phyloP scores from a whole-genome alignment of 352 stramenopile species.

The Globisporangium viniferum region DNA sequence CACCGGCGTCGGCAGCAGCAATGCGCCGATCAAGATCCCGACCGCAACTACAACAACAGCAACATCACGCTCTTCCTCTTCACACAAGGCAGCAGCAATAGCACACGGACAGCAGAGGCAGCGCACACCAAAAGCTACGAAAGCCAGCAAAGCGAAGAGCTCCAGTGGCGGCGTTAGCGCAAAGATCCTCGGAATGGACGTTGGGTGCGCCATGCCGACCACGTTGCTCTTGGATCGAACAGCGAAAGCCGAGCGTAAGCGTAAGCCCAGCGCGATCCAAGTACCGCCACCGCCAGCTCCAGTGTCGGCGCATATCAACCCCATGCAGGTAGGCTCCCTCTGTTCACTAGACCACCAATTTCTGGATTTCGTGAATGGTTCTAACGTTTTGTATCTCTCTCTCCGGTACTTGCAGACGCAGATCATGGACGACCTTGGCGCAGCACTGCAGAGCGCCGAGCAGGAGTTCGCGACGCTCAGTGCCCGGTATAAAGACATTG shows the following conservation, averaged over 20 bases:
- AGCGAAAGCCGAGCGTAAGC: background rate
- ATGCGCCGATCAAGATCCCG: slow-evolving; percentile 10
- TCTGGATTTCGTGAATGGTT: background rate
- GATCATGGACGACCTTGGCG: slow-evolving; percentile 56
- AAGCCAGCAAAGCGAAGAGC: background rate
- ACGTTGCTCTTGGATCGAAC: slow-evolving; percentile 17
- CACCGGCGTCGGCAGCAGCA: background rate
- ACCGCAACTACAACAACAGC: background rate
- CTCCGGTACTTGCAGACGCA: slow-evolving; percentile 27
- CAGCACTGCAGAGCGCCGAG: slow-evolving; percentile 35
- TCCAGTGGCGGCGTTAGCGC: slow-evolving; percentile 5
- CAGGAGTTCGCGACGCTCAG: slow-evolving; percentile 49
- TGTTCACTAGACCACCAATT: background rate
- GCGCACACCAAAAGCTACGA: background rate
- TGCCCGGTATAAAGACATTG: slow-evolving; percentile 34
- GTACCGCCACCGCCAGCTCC: slow-evolving; percentile 23
- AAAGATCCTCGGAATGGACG: slow-evolving; percentile 14
- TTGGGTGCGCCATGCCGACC: background rate
- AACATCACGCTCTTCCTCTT: background rate
- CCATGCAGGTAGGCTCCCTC: slow-evolving; percentile 41
- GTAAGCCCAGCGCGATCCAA: slow-evolving; percentile 41
- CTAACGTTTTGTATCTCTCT: background rate
- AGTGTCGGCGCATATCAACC: slow-evolving; percentile 35
- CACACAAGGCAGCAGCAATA: background rate
- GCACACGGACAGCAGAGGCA: background rate